A percentile compares a stretch with the other conserved stretches of the same genome.
Conservation (phyloP, 208 protist genomes). For the Tetramitus jugosus region DNA sequence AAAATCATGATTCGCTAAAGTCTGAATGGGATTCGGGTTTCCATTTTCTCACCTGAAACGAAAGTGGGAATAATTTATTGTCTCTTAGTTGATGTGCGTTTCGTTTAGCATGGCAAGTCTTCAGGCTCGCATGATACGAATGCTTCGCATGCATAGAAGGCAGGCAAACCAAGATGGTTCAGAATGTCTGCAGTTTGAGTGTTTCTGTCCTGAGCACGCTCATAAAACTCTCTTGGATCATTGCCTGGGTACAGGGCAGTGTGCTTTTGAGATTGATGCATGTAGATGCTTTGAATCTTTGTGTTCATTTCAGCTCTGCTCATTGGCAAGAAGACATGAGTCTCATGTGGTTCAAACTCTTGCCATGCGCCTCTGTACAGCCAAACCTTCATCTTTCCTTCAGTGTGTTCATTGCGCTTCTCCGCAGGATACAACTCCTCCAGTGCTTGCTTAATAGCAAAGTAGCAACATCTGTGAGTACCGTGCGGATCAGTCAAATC, state of each 20-base stretch:
- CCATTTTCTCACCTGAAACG: no score
- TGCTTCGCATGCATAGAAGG: constrained; percentile 21
- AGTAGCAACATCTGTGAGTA: constrained; percentile 42
- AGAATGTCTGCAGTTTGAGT: constrained; percentile 21
- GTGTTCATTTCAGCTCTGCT: constrained; percentile 34
- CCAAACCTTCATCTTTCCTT: constrained; percentile 35
- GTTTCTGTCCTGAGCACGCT: constrained; percentile 47
- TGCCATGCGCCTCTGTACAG: constrained; percentile 56
- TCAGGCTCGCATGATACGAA: background rate
- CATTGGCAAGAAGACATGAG: constrained; percentile 46
- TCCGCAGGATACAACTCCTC: constrained; percentile 28
- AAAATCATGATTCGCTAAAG: no score
- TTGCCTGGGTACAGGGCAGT: constrained; percentile 45
- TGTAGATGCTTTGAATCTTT: constrained; percentile 48
- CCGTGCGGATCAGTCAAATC: constrained; percentile 54
- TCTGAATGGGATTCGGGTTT: no score
- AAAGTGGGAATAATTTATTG: no score
- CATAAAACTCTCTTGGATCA: constrained; percentile 51
- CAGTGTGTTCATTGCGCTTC: constrained; percentile 33
- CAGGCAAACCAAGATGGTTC: constrained; percentile 21
- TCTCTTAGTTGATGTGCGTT: no score
- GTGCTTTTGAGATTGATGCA: constrained; percentile 61
- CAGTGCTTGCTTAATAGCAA: constrained; percentile 39
- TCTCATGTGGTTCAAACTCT: constrained; percentile 44
- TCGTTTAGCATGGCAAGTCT: background rate